These are phyloP conservation scores for Clonostachys solani DNA, from an alignment of 2,329 filamentous ascomycete genomes.

Conservation along the genomic window DNA sequence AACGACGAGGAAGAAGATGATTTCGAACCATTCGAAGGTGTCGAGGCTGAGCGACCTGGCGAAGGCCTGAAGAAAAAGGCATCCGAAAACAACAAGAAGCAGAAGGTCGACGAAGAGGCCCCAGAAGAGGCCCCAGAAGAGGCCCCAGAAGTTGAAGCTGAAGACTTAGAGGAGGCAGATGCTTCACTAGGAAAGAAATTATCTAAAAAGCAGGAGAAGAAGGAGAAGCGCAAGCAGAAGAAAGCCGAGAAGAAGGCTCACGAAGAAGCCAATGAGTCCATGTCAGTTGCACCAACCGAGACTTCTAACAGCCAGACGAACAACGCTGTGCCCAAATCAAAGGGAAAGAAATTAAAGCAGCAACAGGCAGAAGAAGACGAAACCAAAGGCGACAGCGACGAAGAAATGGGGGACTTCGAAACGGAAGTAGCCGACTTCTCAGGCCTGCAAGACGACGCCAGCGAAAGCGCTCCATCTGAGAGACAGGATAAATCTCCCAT, in stretches of 20 bases:
- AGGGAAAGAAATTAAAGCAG: too few species aligned
- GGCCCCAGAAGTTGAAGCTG: neutral
- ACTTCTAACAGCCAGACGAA: conserved; percentile 5
- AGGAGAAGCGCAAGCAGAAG: conserved; percentile 35
- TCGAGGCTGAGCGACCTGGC: conserved; percentile 56
- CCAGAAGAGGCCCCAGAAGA: conserved; percentile 12
- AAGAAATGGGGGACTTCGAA: neutral
- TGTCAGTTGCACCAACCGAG: conserved; percentile 1
- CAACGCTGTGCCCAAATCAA: neutral
- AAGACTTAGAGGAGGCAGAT: neutral
- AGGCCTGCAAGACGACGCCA: conserved; percentile 32
- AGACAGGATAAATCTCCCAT: conserved; percentile 47
- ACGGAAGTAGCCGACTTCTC: conserved; percentile 15
- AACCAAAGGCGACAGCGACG: neutral
- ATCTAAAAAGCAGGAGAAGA: conserved; percentile 32
- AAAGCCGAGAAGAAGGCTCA: conserved; percentile 24
- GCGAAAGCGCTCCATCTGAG: conserved; percentile 40
- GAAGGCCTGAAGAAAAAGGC: conserved; percentile 54
- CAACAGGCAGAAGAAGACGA: neutral
- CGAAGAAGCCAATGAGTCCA: conserved; percentile 9
- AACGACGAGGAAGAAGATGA: conserved; percentile 33
- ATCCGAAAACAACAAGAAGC: conserved; percentile 53
- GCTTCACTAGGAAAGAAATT: neutral
- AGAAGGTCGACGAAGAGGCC: conserved; percentile 26
- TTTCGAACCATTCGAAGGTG: conserved; percentile 42